A percentile compares a stretch with the other conserved stretches of the same genome.
These are phyloP conservation scores for Xylaria sp. DNA, from an alignment of 2,329 filamentous ascomycete genomes.

Conservation along the genomic window DNA sequence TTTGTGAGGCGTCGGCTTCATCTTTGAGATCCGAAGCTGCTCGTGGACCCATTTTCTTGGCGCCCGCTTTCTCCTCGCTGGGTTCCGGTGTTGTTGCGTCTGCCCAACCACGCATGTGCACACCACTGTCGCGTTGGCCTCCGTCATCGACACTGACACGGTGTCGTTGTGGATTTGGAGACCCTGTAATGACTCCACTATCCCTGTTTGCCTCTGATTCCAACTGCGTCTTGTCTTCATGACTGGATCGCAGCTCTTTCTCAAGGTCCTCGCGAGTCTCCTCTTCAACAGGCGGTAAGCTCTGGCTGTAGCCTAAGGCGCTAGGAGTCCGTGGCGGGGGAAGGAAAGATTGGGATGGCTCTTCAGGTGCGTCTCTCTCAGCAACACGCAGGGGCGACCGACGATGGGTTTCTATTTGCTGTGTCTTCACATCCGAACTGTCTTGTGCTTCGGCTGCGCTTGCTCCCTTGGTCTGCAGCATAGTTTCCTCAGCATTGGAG, in stretches of 20 bases:
- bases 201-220: constrained; percentile 59
- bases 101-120: constrained; percentile 64
- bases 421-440: constrained; percentile 45
- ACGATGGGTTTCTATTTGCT: constrained; percentile 34
- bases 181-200: constrained; percentile 61
- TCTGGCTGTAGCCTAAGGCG: constrained; percentile 55
- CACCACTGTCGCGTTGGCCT: constrained; percentile 65
- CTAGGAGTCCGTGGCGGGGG: constrained; percentile 42
- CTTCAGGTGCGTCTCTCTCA: constrained; percentile 17
- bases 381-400: neutral
- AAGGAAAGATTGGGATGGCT: constrained; percentile 36
- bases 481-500: constrained; percentile 18
- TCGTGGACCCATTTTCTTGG: constrained; percentile 48
- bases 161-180: constrained; percentile 56
- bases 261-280: constrained; percentile 61
- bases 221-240: constrained; percentile 37
- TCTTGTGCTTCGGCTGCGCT: constrained; percentile 45
- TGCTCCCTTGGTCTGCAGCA: constrained; percentile 27
- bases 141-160: constrained; percentile 49
- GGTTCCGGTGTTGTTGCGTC: constrained; percentile 47
- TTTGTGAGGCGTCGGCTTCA: constrained; percentile 55
- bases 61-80: constrained; percentile 39
- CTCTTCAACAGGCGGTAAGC: constrained; percentile 64
- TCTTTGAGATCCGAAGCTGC: constrained; percentile 55
- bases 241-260: constrained; percentile 43